These are phyloP conservation scores for Loxodes magnus DNA, from an alignment of 73 alveolate species.

Conservation along the genomic window DNA sequence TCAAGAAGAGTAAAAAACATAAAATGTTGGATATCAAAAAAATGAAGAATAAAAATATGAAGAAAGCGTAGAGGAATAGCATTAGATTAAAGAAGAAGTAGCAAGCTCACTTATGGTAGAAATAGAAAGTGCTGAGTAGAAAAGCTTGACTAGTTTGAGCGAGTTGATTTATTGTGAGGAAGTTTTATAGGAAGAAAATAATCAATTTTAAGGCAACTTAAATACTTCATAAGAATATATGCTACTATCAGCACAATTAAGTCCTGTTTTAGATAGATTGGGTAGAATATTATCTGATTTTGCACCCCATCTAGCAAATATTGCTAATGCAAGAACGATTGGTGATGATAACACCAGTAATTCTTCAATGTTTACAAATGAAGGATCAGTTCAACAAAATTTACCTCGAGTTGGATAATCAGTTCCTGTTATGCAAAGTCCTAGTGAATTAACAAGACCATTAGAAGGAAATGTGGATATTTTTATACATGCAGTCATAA, in stretches of 20 bases:
- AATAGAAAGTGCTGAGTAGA: not conserved
- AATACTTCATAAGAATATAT: not conserved
- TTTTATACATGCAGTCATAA: no score
- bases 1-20: no score
- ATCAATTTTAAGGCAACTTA: not conserved
- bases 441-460: no score
- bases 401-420: no score
- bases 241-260: constrained; percentile 11
- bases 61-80: no score
- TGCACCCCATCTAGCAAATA: constrained; percentile 18
- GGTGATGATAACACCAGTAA: not conserved
- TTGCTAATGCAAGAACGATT: not conserved
- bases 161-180: not conserved
- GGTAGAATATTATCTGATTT: constrained; percentile 40
- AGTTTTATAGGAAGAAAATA: not conserved
- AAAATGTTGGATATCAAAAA: no score
- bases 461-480: no score
- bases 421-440: no score
- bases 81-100: no score
- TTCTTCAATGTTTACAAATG: constrained; percentile 6
- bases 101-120: no score
- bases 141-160: not conserved
- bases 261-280: constrained; percentile 37
- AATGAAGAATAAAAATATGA: no score
- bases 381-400: not conserved